Conservation (phyloP, 177 flowering plant genomes). For the Vitis hybrid region DNA sequence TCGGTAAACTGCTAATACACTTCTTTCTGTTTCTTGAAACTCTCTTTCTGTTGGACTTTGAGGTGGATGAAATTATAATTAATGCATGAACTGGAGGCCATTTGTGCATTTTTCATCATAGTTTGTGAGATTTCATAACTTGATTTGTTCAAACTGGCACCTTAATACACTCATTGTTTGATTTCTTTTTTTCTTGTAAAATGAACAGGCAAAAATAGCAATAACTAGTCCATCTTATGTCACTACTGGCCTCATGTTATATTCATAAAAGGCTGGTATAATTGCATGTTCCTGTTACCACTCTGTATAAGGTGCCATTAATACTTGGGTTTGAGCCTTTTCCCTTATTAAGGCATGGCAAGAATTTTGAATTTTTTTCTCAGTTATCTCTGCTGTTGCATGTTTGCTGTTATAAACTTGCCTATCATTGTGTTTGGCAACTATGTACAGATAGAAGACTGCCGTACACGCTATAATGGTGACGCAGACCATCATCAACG, state of each 20-base stretch:
- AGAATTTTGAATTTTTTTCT: background rate
- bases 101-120: background rate
- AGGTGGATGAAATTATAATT: background rate
- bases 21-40: background rate
- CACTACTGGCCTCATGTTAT: no score
- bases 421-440: background rate
- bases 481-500: slow-evolving; percentile 91
- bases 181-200: background rate
- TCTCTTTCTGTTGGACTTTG: background rate
- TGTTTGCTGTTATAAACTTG: background rate
- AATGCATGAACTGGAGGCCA: background rate
- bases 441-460: slow-evolving; percentile 78
- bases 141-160: no score
- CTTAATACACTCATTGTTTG: background rate
- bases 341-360: background rate
- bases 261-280: no score
- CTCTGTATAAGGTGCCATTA: background rate
- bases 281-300: no score
- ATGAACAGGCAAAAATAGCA: background rate
- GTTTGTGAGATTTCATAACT: no score
- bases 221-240: no score
- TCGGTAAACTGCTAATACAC: slow-evolving; percentile 51
- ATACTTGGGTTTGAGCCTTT: no score
- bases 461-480: slow-evolving; percentile 92
- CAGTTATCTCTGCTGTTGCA: background rate